Evolutionary conservation across 148 eudicot species (phyloP), one percentile per base, ranked within the genome.

Genomic region (Nepenthes gracilis): DNA sequence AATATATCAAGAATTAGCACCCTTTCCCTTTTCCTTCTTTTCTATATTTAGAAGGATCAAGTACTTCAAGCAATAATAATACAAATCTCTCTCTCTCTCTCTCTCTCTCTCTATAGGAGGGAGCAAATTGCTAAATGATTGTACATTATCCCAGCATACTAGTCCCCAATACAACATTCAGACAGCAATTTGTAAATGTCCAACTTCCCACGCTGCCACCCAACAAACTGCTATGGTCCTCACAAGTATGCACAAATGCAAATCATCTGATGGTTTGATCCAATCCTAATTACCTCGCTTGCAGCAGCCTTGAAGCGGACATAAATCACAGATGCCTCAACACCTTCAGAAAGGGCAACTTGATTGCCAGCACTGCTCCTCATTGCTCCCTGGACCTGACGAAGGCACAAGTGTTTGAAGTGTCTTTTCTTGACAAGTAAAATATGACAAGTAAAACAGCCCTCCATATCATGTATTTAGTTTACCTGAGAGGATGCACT

Each of bases 231-330:
- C 45, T 3, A 40, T 40, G 45, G 8, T 40, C 23, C 23, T 23
- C 15, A n/a, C 53, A 49, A n/a, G 53, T 49, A 49, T 12, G 53
- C 12, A 10, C 1, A 49, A 6, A 49, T n/a, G 45, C 8, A 8
- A 40, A 40, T 40, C 12, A 49, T n/a, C 12, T 49, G 15, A 6
- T 49, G 12, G 53, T 49, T 49, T 49, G 2, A 11, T 10, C n/a
- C 12, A n/a, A 12, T 5, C 12, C n/a, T 7, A 58, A 62, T 64
- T 78, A 89, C 99, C 96, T 93, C 99, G 78, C 88, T 89, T 61
- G 99, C 92, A 71, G 99, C 99, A 56, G 96, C 96, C 78, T 86
- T 88, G 72, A 88, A 93, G 55, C 96, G 91, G 40, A 93, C 99
- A 80, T 93, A 93, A 36, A 93, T 84, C 57, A 85, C 74, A 65